These are phyloP conservation scores for Huntiella abstrusa DNA, from an alignment of 2,329 filamentous ascomycete species.

Conservation along the genomic window DNA sequence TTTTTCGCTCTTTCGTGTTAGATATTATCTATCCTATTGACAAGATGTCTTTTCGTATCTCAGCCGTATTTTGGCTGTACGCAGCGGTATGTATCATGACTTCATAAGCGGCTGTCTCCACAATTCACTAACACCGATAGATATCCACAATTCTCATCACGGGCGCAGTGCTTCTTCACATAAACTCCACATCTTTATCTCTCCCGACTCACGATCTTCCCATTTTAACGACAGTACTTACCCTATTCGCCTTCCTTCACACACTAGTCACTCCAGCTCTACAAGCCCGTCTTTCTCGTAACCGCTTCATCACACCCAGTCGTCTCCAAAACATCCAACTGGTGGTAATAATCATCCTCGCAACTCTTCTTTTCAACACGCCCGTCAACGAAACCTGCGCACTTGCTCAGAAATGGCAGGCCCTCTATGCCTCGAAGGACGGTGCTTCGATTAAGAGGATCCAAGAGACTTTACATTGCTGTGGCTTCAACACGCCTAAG, in stretches of 20 bases:
- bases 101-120: not conserved
- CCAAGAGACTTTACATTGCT: conserved; percentile 48
- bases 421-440: conserved; percentile 24
- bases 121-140: not conserved
- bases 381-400: conserved; percentile 9
- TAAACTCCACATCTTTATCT: not conserved
- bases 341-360: conserved; percentile 18
- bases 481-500: conserved; percentile 36
- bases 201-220: conserved; percentile 8
- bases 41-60: not conserved
- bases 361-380: conserved; percentile 22
- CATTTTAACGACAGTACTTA: conserved; percentile 1
- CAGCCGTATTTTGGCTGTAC: not conserved
- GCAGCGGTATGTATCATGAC: not conserved
- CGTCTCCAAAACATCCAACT: conserved; percentile 1
- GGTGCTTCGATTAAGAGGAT: conserved; percentile 32
- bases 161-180: not conserved
- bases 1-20: not conserved
- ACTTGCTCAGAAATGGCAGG: conserved; percentile 14
- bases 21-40: not conserved
- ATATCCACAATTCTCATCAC: not conserved
- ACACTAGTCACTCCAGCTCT: not conserved
- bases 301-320: not conserved
- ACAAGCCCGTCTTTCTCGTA: not conserved
- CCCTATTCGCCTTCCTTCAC: conserved; percentile 3